Conservation (phyloP, 179 eudicot species). For the Silene coronaria region DNA sequence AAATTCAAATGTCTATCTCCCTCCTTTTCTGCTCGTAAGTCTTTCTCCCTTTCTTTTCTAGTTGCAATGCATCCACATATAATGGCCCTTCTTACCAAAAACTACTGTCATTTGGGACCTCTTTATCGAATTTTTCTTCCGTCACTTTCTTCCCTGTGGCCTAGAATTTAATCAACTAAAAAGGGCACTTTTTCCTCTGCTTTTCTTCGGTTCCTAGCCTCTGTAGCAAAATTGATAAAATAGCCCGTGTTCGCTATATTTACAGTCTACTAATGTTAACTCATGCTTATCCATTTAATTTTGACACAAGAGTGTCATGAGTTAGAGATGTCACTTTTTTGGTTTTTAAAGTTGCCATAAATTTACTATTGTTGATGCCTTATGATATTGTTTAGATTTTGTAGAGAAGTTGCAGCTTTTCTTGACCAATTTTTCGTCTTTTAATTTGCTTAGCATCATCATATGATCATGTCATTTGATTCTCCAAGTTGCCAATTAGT, state of each 20-base stretch:
- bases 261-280: background rate
- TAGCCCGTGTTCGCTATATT: background rate
- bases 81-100: constrained; percentile 23
- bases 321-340: background rate
- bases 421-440: background rate
- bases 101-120: constrained; percentile 21
- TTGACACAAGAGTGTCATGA: constrained; percentile 8
- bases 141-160: constrained; percentile 26
- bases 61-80: constrained; percentile 22
- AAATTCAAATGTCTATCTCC: constrained; percentile 25
- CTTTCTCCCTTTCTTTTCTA: constrained; percentile 24
- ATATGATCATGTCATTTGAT: background rate
- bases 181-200: constrained; percentile 17
- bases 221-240: constrained; percentile 15
- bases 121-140: constrained; percentile 15
- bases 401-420: constrained; percentile 5
- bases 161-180: constrained; percentile 18
- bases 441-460: background rate
- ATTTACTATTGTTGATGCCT: background rate
- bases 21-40: constrained; percentile 32
- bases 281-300: constrained; percentile 11
- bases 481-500: constrained; percentile 3
- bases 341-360: constrained; percentile 7
- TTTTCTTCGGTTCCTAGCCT: constrained; percentile 14
- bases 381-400: background rate